A percentile compares a stretch with the other conserved stretches of the same genome.
These are phyloP conservation scores for Alternaria longipes DNA, from an alignment of 2,329 filamentous ascomycete genomes.

Conservation along the genomic window DNA sequence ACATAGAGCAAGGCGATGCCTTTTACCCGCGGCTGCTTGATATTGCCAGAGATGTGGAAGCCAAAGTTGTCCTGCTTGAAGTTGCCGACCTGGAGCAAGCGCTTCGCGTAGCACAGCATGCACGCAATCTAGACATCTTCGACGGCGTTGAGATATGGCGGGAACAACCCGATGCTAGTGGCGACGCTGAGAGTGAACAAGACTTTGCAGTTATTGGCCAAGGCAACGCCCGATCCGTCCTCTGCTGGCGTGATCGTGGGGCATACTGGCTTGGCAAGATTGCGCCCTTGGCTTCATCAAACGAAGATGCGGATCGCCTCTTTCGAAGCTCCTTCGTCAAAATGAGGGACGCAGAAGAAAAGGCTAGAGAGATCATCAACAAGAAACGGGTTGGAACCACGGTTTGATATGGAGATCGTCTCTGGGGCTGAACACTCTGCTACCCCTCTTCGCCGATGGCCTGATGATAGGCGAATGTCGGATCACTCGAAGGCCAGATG, in stretches of 20 bases:
- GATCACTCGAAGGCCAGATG: neutral
- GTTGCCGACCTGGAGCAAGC: constrained; percentile 77
- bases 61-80: constrained; percentile 72
- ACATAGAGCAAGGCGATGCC: constrained; percentile 55
- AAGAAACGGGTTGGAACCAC: neutral
- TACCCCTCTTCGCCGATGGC: neutral
- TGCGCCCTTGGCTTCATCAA: neutral
- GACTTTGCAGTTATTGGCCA: constrained; percentile 46
- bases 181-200: constrained; percentile 1
- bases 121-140: constrained; percentile 33
- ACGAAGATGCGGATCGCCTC: constrained; percentile 7
- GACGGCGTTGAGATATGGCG: constrained; percentile 73
- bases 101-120: constrained; percentile 65
- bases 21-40: constrained; percentile 75
- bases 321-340: neutral
- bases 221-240: constrained; percentile 56
- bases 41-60: constrained; percentile 60
- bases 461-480: neutral
- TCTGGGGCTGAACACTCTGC: neutral
- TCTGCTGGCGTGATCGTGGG: constrained; percentile 52
- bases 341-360: neutral
- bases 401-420: constrained; percentile 4
- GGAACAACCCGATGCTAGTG: constrained; percentile 59
- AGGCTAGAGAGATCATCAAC: neutral
- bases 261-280: constrained; percentile 37